Evolutionary conservation across 2,329 filamentous ascomycete genomes (phyloP).

Genomic region (Stachybotrys chartarum): DNA sequence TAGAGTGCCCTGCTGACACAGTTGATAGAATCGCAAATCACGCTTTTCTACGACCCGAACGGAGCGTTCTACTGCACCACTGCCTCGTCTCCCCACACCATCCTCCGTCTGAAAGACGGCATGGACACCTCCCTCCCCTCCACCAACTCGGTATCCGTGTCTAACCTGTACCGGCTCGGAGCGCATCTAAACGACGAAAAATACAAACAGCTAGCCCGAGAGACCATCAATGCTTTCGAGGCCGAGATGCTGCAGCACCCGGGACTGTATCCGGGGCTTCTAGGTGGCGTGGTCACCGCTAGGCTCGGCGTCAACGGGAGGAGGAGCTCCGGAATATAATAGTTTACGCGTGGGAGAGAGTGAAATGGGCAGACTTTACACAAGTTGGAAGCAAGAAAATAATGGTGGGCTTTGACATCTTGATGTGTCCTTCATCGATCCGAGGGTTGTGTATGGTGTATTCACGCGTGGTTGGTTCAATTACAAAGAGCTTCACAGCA

Average conservation of each 20-base stretch:
- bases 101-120: conserved; percentile 86
- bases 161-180: conserved; percentile 78
- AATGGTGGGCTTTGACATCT: too few relatives aligned
- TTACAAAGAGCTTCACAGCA: background rate
- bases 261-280: conserved; percentile 78
- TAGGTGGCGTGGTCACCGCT: conserved; percentile 68
- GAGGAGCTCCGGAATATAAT: background rate
- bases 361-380: too few relatives aligned
- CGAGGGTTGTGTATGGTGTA: too few relatives aligned
- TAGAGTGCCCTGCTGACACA: background rate
- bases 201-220: conserved; percentile 59
- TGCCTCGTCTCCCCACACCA: conserved; percentile 55
- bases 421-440: too few relatives aligned
- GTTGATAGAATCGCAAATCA: conserved; percentile 58
- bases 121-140: conserved; percentile 91
- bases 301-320: conserved; percentile 56
- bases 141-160: conserved; percentile 78
- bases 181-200: conserved; percentile 58
- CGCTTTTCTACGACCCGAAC: conserved; percentile 66
- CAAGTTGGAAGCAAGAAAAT: too few relatives aligned
- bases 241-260: conserved; percentile 89
- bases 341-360: too few relatives aligned
- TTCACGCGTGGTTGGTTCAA: background rate
- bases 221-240: conserved; percentile 80
- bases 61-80: conserved; percentile 71